Evolutionary conservation across 2,329 filamentous ascomycete genomes (phyloP).

Genomic region (Thelonectria blattea): DNA sequence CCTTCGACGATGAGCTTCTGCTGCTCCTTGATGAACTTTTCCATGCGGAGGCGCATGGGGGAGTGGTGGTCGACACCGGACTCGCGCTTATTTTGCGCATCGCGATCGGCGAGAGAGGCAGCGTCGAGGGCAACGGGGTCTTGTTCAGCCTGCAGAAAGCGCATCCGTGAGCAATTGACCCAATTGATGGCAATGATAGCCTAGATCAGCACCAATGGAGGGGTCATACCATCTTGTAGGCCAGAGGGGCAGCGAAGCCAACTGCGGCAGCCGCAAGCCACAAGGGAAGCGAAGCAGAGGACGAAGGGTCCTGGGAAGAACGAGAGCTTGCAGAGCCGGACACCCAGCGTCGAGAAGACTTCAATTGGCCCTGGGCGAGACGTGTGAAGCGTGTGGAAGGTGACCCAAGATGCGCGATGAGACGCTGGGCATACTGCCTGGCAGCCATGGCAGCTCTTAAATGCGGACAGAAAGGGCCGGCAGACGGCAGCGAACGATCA

Average conservation of each 20-base stretch:
- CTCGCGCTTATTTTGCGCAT: conserved; percentile 81
- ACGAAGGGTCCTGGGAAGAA: conserved; percentile 28
- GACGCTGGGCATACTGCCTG: conserved; percentile 39
- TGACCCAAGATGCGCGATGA: conserved; percentile 39
- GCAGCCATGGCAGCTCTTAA: conserved; percentile 40
- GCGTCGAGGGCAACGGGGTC: conserved; percentile 60
- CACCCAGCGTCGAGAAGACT: conserved; percentile 32
- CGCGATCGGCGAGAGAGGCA: conserved; percentile 82
- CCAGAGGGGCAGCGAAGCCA: conserved; percentile 57
- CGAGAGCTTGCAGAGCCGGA: conserved; percentile 34
- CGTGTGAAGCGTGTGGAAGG: conserved; percentile 33
- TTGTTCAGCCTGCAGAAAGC: conserved; percentile 46
- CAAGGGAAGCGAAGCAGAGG: conserved; percentile 30
- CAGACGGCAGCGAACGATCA: neutral
- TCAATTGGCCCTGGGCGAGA: conserved; percentile 37
- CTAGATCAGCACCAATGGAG: neutral
- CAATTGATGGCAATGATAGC: neutral
- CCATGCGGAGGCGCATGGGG: conserved; percentile 97
- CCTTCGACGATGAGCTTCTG: conserved; percentile 86
- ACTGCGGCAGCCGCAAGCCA: conserved; percentile 51
- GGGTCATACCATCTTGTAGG: conserved; percentile 63
- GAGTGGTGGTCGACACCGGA: conserved; percentile 70
- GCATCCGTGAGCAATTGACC: conserved; percentile 25
- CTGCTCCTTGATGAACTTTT: conserved; percentile 91
- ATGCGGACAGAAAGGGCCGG: conserved; percentile 22